These are phyloP conservation scores for Vigna mungo DNA, from an alignment of 306 rosid species.

Conservation along the genomic window DNA sequence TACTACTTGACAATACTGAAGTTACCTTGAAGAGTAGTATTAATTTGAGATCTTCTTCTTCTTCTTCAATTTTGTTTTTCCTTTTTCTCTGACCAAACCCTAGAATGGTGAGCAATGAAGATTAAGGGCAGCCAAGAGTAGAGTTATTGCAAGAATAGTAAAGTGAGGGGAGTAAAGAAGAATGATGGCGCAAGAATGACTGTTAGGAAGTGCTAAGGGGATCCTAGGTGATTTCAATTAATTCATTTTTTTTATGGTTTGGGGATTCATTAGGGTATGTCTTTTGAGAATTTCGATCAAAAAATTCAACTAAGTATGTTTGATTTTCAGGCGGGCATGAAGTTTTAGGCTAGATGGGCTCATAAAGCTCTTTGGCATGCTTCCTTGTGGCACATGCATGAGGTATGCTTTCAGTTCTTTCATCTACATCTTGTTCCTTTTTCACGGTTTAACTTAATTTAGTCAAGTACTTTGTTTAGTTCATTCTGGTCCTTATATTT, in stretches of 20 bases:
- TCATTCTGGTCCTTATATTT: background rate
- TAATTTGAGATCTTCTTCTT: too few species aligned
- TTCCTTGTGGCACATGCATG: slow-evolving; percentile 60
- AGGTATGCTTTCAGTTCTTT: slow-evolving; percentile 49
- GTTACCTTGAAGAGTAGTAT: too few species aligned
- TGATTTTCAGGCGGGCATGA: slow-evolving; percentile 58
- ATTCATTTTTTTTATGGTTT: background rate
- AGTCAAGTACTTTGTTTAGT: too few species aligned
- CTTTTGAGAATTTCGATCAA: background rate
- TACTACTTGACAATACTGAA: too few species aligned
- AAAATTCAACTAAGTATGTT: slow-evolving; percentile 4
- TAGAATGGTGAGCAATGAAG: too few species aligned
- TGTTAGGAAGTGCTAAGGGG: too few species aligned
- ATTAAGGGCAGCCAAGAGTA: too few species aligned
- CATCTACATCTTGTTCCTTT: background rate
- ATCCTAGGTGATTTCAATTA: slow-evolving; percentile 19
- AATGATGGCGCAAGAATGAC: too few species aligned
- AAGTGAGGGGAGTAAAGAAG: too few species aligned
- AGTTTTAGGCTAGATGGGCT: slow-evolving; percentile 68
- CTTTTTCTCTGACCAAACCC: too few species aligned
- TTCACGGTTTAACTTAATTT: slow-evolving; percentile 21
- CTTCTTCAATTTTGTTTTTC: too few species aligned
- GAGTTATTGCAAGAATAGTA: too few species aligned
- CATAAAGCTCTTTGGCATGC: slow-evolving; percentile 62
- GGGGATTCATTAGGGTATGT: background rate